phyloP scores from a whole-genome alignment of 1,284 basidiomycete species.

The Ceratobasidium sp. region DNA sequence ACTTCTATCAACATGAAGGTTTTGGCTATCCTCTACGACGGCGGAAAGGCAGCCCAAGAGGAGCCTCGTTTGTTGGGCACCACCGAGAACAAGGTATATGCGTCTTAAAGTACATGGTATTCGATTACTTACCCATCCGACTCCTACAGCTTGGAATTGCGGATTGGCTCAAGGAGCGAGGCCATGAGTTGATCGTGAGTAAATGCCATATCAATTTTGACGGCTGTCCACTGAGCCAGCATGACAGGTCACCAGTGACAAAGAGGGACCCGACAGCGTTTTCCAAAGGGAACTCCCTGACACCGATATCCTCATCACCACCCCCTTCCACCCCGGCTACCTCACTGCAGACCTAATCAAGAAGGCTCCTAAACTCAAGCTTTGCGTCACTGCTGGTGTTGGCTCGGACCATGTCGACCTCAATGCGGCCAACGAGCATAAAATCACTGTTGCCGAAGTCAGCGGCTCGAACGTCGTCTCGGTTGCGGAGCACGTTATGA shows the following conservation, averaged over 20 bases:
- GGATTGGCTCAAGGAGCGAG: constrained; percentile 78
- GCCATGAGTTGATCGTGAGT: constrained; percentile 79
- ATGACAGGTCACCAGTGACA: constrained; percentile 81
- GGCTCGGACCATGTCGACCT: constrained; percentile 95
- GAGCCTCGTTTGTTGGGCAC: constrained; percentile 92
- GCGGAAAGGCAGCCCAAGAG: constrained; percentile 77
- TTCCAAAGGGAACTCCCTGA: constrained; percentile 92
- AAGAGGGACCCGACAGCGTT: constrained; percentile 87
- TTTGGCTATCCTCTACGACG: constrained; percentile 85
- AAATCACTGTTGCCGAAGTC: constrained; percentile 86
- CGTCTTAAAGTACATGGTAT: neutral
- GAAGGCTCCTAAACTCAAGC: constrained; percentile 90
- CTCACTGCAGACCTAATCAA: constrained; percentile 51
- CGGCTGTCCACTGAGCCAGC: constrained; percentile 45
- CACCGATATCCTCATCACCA: constrained; percentile 87
- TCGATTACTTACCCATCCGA: neutral
- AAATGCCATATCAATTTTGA: neutral
- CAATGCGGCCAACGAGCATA: constrained; percentile 85
- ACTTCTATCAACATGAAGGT: constrained; percentile 63
- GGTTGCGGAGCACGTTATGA: constrained; percentile 92
- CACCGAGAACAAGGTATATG: constrained; percentile 82
- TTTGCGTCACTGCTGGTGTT: constrained; percentile 94
- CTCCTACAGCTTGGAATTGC: constrained; percentile 75
- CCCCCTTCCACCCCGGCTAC: constrained; percentile 94
- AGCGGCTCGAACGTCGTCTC: constrained; percentile 90